Conservation (phyloP, 1,139 yeast species). For the Kurtzmaniella quercitrusa region DNA sequence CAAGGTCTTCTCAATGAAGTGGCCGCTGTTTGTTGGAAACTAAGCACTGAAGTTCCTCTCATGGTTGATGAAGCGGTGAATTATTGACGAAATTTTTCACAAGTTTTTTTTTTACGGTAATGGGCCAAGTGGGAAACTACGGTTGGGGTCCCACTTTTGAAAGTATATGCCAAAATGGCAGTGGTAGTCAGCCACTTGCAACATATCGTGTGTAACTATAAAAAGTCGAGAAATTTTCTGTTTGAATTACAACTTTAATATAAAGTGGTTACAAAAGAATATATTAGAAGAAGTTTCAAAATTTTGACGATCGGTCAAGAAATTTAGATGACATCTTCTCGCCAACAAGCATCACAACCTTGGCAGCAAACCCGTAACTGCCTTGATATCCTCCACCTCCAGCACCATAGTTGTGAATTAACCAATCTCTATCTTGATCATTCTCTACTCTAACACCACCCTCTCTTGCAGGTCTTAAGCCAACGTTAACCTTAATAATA, state of each 20-base stretch:
- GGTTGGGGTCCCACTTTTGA: neutral
- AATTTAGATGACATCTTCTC: neutral
- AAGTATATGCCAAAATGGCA: no score
- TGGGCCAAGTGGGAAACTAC: neutral
- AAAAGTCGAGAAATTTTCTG: neutral
- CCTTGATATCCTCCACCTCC: constrained; percentile 56
- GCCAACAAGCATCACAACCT: constrained; percentile 21
- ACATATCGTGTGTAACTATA: neutral
- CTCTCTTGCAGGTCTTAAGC: constrained; percentile 46
- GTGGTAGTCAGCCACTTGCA: no score
- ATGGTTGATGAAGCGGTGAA: constrained; percentile 22
- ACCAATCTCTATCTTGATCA: constrained; percentile 27
- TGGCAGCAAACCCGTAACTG: constrained; percentile 36
- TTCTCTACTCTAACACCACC: constrained; percentile 44
- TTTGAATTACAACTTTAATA: no score
- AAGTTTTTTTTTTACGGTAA: neutral
- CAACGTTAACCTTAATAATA: constrained; percentile 38
- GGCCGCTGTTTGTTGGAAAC: constrained; percentile 52
- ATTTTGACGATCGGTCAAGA: no score
- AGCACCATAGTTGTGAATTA: constrained; percentile 49
- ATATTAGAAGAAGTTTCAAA: no score
- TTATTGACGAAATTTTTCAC: constrained; percentile 2
- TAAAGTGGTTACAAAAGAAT: no score
- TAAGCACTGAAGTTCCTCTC: constrained; percentile 51
- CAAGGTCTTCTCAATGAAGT: constrained; percentile 74